These are phyloP conservation scores for Dactylellina parvicollis DNA, from an alignment of 2,329 filamentous ascomycete genomes.

Conservation along the genomic window DNA sequence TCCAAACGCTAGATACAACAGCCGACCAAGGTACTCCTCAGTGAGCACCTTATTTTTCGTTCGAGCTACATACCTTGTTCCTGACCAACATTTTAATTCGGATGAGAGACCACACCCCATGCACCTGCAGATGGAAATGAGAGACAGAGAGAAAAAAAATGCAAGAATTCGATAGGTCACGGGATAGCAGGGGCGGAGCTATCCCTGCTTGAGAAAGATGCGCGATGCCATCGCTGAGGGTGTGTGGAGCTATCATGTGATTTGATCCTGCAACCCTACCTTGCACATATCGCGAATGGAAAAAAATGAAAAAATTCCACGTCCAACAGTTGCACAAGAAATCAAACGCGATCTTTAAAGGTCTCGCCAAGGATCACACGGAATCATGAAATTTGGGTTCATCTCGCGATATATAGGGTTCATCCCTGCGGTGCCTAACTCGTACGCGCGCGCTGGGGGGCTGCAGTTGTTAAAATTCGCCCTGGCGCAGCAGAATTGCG, in stretches of 20 bases:
- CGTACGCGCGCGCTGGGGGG: too few relatives aligned
- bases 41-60: background rate
- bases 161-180: slow-evolving; percentile 19
- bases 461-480: too few relatives aligned
- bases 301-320: too few relatives aligned
- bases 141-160: slow-evolving; percentile 4
- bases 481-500: too few relatives aligned
- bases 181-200: slow-evolving; percentile 15
- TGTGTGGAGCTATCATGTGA: slow-evolving; percentile 47
- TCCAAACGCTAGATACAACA: background rate
- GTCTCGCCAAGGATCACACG: too few relatives aligned
- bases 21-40: background rate
- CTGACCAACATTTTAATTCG: slow-evolving; percentile 22
- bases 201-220: slow-evolving; percentile 17
- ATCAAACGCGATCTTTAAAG: too few relatives aligned
- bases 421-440: too few relatives aligned
- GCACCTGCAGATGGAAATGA: background rate
- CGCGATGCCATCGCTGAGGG: slow-evolving; percentile 1
- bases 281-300: too few relatives aligned
- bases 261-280: too few relatives aligned
- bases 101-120: background rate
- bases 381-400: too few relatives aligned
- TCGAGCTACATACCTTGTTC: slow-evolving; percentile 28
- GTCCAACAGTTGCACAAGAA: too few relatives aligned
- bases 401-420: too few relatives aligned